These are phyloP conservation scores for Aspergillus bertholletiae DNA, from an alignment of 495 filamentous ascomycete genomes.

Conservation along the genomic window DNA sequence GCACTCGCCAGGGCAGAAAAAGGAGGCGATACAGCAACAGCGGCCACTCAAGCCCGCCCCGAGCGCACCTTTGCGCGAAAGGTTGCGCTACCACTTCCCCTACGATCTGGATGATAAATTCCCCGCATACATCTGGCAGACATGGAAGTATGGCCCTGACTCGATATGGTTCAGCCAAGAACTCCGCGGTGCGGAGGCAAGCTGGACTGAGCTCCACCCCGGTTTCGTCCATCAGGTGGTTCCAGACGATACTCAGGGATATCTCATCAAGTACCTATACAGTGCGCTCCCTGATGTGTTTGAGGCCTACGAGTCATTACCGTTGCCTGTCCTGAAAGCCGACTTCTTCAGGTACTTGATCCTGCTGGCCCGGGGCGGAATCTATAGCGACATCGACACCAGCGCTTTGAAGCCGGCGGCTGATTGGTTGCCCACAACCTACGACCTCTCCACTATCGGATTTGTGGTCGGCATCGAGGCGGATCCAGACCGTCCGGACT, in stretches of 20 bases:
- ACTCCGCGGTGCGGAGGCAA: slow-evolving; percentile 79
- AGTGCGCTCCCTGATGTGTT: slow-evolving; percentile 82
- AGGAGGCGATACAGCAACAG: slow-evolving; percentile 24
- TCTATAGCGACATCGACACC: slow-evolving; percentile 98
- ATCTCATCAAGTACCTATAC: slow-evolving; percentile 82
- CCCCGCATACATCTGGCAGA: slow-evolving; percentile 98
- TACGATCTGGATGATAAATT: slow-evolving; percentile 87
- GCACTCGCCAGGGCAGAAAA: slow-evolving; percentile 13
- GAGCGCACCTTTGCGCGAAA: slow-evolving; percentile 64
- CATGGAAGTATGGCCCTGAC: slow-evolving; percentile 88
- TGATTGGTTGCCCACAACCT: slow-evolving; percentile 79
- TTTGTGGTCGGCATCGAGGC: slow-evolving; percentile 94
- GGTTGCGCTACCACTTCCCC: slow-evolving; percentile 88
- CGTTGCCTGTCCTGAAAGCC: slow-evolving; percentile 86
- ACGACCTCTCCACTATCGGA: slow-evolving; percentile 74
- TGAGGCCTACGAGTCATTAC: slow-evolving; percentile 86
- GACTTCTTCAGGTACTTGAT: slow-evolving; percentile 98
- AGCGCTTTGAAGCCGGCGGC: slow-evolving; percentile 73
- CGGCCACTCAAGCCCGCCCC: slow-evolving; percentile 35
- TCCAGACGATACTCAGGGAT: slow-evolving; percentile 78
- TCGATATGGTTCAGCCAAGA: slow-evolving; percentile 71
- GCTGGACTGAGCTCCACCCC: slow-evolving; percentile 87
- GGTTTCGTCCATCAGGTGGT: slow-evolving; percentile 95
- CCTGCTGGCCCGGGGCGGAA: slow-evolving; percentile 86
- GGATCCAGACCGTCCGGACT: slow-evolving; percentile 88